A percentile compares a stretch with the other conserved stretches of the same genome.
These are phyloP conservation scores for Alternaria hordeiaustralica DNA, from an alignment of 2,329 filamentous ascomycete genomes.

Conservation along the genomic window DNA sequence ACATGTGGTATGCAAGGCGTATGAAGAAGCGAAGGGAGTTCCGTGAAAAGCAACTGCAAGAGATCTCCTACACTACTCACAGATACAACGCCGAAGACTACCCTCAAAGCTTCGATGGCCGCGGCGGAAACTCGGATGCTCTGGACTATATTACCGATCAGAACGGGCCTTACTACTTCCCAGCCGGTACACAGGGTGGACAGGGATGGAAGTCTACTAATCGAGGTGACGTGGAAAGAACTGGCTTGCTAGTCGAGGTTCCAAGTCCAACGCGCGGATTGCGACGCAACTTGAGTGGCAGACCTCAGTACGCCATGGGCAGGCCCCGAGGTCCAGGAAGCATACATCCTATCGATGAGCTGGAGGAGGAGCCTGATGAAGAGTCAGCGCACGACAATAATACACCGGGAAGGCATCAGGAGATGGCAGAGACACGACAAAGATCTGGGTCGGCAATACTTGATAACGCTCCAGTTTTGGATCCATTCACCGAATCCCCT, in stretches of 20 bases:
- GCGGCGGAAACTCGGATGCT: slow-evolving; percentile 49
- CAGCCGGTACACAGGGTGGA: slow-evolving; percentile 27
- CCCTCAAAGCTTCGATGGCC: slow-evolving; percentile 44
- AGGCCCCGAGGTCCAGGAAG: slow-evolving; percentile 58
- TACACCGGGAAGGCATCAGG: slow-evolving; percentile 20
- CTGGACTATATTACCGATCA: slow-evolving; percentile 41
- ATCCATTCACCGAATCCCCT: slow-evolving; percentile 52
- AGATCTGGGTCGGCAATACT: slow-evolving; percentile 30
- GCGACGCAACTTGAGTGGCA: slow-evolving; percentile 48
- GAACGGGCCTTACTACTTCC: slow-evolving; percentile 37
- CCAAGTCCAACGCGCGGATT: slow-evolving; percentile 58
- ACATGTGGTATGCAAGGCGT: slow-evolving; percentile 56
- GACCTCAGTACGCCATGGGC: slow-evolving; percentile 56
- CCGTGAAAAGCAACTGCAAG: slow-evolving; percentile 63
- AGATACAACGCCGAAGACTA: slow-evolving; percentile 51
- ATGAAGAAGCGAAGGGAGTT: slow-evolving; percentile 49
- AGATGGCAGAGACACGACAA: slow-evolving; percentile 33
- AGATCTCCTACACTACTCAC: slow-evolving; percentile 59
- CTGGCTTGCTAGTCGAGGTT: slow-evolving; percentile 55
- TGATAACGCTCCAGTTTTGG: slow-evolving; percentile 40
- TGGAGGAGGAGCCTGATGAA: slow-evolving; percentile 60
- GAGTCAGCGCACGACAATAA: slow-evolving; percentile 25
- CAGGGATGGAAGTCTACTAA: slow-evolving; percentile 41
- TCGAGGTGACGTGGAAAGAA: slow-evolving; percentile 51
- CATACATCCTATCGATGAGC: slow-evolving; percentile 69